Base-by-base conservation (phyloP, 2,329 filamentous ascomycete genomes). In the Knoxdaviesia proteae region DNA sequence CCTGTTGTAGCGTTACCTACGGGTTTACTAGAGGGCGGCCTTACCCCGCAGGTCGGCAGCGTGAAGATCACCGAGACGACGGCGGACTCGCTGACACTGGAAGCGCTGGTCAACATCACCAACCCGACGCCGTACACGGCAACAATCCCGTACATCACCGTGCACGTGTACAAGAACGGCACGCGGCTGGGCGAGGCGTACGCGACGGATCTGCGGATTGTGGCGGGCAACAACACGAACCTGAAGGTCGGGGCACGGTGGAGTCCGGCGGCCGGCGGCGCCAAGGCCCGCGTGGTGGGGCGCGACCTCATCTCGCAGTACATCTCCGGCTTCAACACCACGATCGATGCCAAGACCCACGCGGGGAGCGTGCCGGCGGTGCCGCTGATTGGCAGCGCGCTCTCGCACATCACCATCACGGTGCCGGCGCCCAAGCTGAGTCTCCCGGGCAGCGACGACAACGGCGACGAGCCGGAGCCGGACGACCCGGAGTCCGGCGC, bases 61-160 rank as follows among this genome's bases (percentile, higher is more conserved):
- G 60, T 96, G 34, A 69, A 70, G 48, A 74, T 96, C 44, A 54
- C 80, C 36, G 74, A 80, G 44, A 92, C 86, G 0, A 78, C 79
- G 1, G 62, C 69, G 34, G 74, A 74, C 3, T 80, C 80, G 4
- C 65, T 94, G 39, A 74, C 70, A 20, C 61, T 96, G 34, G 67
- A 76, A 52, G 80, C 82, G 9, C 61, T 65, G 36, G 68, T 93
- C 52, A 93, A 90, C 54, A 68, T 94, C 46, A 92, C 83, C 4
- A 98, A 98, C 53, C 87, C 88, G 1, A 93, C 87, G 0, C 70
- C 77, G 4, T 94, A 96, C 56, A 77, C 82, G 5, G 87, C 84
- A 4, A 66, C 65, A 2, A 66, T 96, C n/a, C 88, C 88, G 2
- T 88, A 76, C 47, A 60, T 84, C 48, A 86, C 80, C 54, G 69